Percentiles rank a stretch among this genome's conserved stretches.
Conservation (phyloP, 805 yeast species). For the Yarrowia porcina region DNA sequence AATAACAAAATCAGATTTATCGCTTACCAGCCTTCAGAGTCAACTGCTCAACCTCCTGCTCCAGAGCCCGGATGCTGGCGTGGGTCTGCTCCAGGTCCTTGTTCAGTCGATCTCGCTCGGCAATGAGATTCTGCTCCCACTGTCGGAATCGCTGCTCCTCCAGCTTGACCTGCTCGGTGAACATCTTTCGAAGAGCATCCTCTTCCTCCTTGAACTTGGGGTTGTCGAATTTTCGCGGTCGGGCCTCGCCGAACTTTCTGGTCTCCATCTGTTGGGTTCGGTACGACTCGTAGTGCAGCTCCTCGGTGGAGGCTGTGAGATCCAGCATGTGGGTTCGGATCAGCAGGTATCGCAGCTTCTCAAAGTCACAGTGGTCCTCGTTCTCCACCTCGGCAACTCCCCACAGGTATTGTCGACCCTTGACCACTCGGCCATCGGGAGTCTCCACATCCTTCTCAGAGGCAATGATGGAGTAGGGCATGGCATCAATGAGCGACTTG, state of each 20-base stretch:
- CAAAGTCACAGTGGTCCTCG: conserved; percentile 72
- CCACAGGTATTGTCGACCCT: conserved; percentile 82
- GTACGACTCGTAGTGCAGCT: conserved; percentile 64
- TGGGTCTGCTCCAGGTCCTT: conserved; percentile 91
- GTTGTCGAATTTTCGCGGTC: conserved; percentile 50
- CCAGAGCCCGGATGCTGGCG: conserved; percentile 39
- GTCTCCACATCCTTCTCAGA: conserved; percentile 51
- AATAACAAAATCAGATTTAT: conserved; percentile 24
- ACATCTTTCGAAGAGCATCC: conserved; percentile 85
- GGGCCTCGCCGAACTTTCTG: conserved; percentile 44
- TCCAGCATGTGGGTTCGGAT: conserved; percentile 73
- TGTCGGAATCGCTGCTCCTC: conserved; percentile 97
- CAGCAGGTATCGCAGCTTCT: conserved; percentile 58
- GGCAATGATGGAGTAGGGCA: conserved; percentile 73
- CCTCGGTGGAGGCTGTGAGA: conserved; percentile 69
- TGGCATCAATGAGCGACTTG: conserved; percentile 37
- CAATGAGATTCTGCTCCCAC: conserved; percentile 96
- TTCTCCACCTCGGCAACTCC: conserved; percentile 84
- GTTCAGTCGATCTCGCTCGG: conserved; percentile 90
- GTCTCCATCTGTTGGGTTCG: conserved; percentile 56
- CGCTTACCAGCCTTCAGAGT: conserved; percentile 30
- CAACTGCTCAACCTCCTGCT: conserved; percentile 37
- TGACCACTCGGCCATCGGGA: conserved; percentile 48
- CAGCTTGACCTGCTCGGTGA: conserved; percentile 93
- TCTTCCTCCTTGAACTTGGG: conserved; percentile 97